Percentiles rank a stretch among this genome's conserved stretches.
Conservation (phyloP, 2,329 filamentous ascomycete species). For the Aspergillus sp. region DNA sequence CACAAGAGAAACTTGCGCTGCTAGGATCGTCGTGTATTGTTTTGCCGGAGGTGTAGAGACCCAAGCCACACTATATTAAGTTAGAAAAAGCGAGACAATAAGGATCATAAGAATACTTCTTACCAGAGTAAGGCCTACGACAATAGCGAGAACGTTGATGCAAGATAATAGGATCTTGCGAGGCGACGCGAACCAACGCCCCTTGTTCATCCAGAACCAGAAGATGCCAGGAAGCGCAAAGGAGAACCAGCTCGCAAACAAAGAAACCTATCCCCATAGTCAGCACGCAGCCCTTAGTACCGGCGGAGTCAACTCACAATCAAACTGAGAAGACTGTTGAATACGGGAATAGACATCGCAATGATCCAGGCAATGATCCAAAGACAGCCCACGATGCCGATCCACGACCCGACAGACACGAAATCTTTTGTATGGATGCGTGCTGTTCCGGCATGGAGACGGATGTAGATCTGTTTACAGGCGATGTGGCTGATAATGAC, state of each 20-base stretch:
- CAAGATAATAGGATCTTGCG: conserved; percentile 20
- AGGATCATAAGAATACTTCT: neutral
- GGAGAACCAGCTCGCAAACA: conserved; percentile 66
- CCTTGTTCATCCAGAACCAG: conserved; percentile 26
- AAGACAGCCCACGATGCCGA: conserved; percentile 50
- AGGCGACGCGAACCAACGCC: conserved; percentile 17
- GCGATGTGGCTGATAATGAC: conserved; percentile 67
- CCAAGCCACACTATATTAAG: conserved; percentile 11
- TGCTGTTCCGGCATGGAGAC: conserved; percentile 58
- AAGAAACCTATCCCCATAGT: conserved; percentile 34
- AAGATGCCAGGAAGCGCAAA: conserved; percentile 25
- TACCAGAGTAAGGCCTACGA: conserved; percentile 9
- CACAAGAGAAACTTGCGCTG: conserved; percentile 17
- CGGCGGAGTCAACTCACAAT: conserved; percentile 18
- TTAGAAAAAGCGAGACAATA: neutral
- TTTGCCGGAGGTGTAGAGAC: conserved; percentile 17
- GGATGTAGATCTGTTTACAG: conserved; percentile 62
- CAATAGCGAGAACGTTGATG: conserved; percentile 7
- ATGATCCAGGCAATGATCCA: conserved; percentile 64
- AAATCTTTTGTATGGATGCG: conserved; percentile 49
- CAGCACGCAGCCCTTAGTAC: neutral
- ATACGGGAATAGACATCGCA: conserved; percentile 65
- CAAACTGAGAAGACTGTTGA: conserved; percentile 61
- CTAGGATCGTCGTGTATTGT: conserved; percentile 16
- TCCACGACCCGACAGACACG: conserved; percentile 55